phyloP scores from a whole-genome alignment of 805 yeast species.

The Nakazawaea wyomingensis region DNA sequence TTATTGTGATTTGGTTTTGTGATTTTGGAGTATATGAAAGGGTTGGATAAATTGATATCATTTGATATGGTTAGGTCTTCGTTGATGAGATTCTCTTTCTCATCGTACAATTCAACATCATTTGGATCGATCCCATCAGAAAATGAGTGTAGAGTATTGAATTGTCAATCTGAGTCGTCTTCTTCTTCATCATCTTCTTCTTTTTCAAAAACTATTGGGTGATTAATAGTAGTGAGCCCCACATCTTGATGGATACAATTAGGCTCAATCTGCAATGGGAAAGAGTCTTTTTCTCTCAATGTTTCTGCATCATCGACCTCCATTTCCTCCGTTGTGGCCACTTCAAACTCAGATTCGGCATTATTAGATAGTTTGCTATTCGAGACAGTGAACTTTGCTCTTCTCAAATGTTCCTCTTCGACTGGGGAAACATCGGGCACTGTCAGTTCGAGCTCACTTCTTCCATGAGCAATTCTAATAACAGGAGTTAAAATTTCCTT shows the following conservation, averaged over 20 bases:
- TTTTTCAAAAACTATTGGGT: no score
- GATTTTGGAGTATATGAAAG: slow-evolving; percentile 19
- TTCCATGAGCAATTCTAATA: not conserved
- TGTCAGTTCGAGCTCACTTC: no score
- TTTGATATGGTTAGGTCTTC: slow-evolving; percentile 14
- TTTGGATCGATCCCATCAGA: slow-evolving; percentile 7
- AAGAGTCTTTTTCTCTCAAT: no score
- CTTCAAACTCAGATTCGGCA: not conserved
- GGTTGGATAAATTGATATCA: slow-evolving; percentile 18
- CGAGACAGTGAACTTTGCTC: not conserved
- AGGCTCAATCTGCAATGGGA: no score
- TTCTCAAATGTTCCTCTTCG: not conserved
- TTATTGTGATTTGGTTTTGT: not conserved
- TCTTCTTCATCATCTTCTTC: not conserved
- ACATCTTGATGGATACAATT: no score
- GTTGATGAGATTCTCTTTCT: not conserved
- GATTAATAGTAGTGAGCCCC: no score
- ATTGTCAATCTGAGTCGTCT: slow-evolving; percentile 13
- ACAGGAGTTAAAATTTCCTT: slow-evolving; percentile 7
- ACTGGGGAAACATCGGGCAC: no score
- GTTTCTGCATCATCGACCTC: not conserved
- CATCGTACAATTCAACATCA: not conserved
- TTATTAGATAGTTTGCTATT: no score
- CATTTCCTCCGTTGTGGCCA: not conserved
- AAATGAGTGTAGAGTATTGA: slow-evolving; percentile 10